Evolutionary conservation across 257 asterid genomes (phyloP).

Genomic region (Solanum clarkiae): DNA sequence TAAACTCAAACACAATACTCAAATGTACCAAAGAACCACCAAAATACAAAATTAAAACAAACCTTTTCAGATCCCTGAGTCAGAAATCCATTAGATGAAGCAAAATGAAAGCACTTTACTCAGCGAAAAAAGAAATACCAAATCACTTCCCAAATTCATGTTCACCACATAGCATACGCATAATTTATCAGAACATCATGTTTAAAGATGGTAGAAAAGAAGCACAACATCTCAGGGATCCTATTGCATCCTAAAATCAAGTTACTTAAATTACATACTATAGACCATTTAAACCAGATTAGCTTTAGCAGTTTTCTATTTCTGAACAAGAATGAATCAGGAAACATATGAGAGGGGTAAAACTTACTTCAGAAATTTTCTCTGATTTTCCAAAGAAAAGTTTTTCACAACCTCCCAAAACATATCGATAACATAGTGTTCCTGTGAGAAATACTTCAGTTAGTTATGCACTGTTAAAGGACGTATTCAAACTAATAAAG

Average conservation of each 20-base stretch:
- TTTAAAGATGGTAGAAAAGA: not conserved
- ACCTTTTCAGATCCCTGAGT: not conserved
- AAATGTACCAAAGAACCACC: not conserved
- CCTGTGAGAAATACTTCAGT: slow-evolving; percentile 43
- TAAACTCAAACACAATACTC: not conserved
- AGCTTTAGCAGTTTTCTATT: not conserved
- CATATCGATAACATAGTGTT: slow-evolving; percentile 77
- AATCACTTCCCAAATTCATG: not conserved
- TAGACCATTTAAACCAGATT: not conserved
- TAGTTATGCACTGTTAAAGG: not conserved
- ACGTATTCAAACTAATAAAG: not conserved
- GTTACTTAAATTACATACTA: not conserved
- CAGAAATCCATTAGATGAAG: not conserved
- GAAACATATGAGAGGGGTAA: not conserved
- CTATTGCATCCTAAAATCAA: not conserved
- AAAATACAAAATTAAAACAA: not conserved
- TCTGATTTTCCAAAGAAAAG: slow-evolving; percentile 65
- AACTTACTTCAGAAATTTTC: slow-evolving; percentile 81
- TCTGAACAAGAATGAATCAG: not conserved
- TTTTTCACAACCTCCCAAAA: slow-evolving; percentile 86
- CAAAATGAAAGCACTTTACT: not conserved
- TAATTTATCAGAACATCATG: not conserved
- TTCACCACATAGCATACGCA: not conserved
- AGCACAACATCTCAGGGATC: not conserved
- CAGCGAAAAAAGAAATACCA: not conserved